Evolutionary conservation across 164 flowering plant genomes (phyloP), one percentile per base, ranked within the genome.

Genomic region (Brasenia schreberi): DNA sequence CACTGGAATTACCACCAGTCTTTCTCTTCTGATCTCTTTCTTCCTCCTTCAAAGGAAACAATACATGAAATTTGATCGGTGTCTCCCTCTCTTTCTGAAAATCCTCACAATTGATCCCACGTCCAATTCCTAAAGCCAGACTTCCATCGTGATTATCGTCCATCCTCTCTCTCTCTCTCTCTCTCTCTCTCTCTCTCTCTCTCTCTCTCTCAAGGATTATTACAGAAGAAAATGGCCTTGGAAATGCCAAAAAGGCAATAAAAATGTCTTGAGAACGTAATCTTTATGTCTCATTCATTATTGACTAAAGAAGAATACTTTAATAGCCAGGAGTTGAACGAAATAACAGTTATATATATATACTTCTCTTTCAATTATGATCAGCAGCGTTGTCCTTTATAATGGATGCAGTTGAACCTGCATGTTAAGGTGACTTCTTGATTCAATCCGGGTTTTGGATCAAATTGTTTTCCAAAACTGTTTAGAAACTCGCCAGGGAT

Each of bases 51-150:
- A 64, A 43, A 0, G 78, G 75, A 42, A 72, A 75, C 72, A 69
- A 42, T 27, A 61, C 19, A 61, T 72, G 72, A 23, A 75, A 67
- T 43, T 52, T 61, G 14, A 72, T 68, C 1, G 63, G 68, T 2
- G 17, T 19, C 63, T 67, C 53, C 42, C 16, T 14, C 18, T 33
- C 60, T 49, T 5, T 18, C 43, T n/a, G n/a, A 7, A 9, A 19
- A 19, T 4, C 52, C 6, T 59, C 49, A 10, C 42, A 19, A n/a
- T 39, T 61, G 5, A 59, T 11, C 17, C 65, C 71, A 19, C 43
- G 19, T 5, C 74, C 77, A 11, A 65, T 23, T 6, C 75, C 68
- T 60, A 75, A 70, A 49, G 63, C 61, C 7, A 71, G 71, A 7
- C 68, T 69, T 16, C 33, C 39, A 16, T 72, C 61, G 66, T 70